Conservation (phyloP, 2,329 filamentous ascomycete genomes). For the Phaeoacremonium minimum region DNA sequence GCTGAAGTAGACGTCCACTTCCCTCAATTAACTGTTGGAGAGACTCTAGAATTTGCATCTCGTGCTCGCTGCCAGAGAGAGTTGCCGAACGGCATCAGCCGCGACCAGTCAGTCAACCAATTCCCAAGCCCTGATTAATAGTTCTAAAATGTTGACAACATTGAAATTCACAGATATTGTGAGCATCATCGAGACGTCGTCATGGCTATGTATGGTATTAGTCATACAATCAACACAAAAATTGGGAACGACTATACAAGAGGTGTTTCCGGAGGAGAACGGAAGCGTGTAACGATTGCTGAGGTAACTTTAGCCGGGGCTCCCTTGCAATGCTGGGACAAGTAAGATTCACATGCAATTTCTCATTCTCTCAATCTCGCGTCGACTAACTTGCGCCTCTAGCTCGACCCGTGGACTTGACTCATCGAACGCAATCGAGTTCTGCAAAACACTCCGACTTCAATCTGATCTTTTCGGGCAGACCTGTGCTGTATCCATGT, state of each 20-base stretch:
- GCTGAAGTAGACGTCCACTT: constrained; percentile 61
- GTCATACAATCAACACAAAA: constrained; percentile 67
- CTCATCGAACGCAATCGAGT: constrained; percentile 46
- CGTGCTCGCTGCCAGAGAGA: constrained; percentile 42
- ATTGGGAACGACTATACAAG: constrained; percentile 72
- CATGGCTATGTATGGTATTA: constrained; percentile 68
- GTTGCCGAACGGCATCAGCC: constrained; percentile 36
- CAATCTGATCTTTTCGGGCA: constrained; percentile 39
- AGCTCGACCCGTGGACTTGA: constrained; percentile 43
- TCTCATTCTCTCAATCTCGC: not conserved
- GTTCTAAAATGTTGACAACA: constrained; percentile 31
- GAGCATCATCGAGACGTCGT: constrained; percentile 51
- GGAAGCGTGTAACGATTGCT: constrained; percentile 78
- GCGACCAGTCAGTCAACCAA: constrained; percentile 24
- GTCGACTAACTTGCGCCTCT: not conserved
- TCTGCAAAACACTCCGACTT: constrained; percentile 44
- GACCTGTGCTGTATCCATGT: constrained; percentile 44
- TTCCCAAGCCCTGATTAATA: not conserved
- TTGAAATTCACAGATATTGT: constrained; percentile 18
- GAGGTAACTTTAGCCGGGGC: constrained; percentile 67
- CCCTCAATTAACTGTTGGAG: constrained; percentile 50
- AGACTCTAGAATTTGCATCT: constrained; percentile 56
- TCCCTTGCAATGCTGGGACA: constrained; percentile 62
- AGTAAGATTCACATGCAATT: constrained; percentile 33
- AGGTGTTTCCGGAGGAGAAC: constrained; percentile 66